These are phyloP conservation scores for Hyparrhenia diplandra DNA, from an alignment of 176 grass and related monocot genomes.

Conservation along the genomic window DNA sequence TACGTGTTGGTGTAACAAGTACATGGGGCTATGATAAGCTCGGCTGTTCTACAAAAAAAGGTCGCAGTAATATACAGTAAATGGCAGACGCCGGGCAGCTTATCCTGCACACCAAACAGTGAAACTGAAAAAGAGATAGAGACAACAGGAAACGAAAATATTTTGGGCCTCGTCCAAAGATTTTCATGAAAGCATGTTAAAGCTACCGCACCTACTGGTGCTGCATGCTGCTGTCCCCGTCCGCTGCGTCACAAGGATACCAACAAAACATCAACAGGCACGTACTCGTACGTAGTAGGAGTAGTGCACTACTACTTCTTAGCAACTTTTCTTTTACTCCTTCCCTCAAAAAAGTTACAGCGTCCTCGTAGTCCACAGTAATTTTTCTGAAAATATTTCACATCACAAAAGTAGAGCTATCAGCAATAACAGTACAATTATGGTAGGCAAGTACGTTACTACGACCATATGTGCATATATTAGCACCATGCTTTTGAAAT, in stretches of 20 bases:
- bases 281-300: background rate
- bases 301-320: too few relatives aligned
- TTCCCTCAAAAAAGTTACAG: too few relatives aligned
- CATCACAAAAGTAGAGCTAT: too few relatives aligned
- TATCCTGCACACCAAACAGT: conserved; percentile 11
- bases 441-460: too few relatives aligned
- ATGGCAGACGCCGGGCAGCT: background rate
- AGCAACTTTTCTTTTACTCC: too few relatives aligned
- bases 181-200: conserved; percentile 47
- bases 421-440: too few relatives aligned
- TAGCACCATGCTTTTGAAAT: too few relatives aligned
- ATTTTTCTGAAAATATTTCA: too few relatives aligned
- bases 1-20: conserved; percentile 27
- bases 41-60: conserved; percentile 24
- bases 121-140: conserved; percentile 6
- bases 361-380: too few relatives aligned
- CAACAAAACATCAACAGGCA: conserved; percentile 31
- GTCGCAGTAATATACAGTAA: background rate
- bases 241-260: conserved; percentile 31
- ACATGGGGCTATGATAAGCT: conserved; percentile 29
- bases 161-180: conserved; percentile 16
- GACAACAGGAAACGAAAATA: background rate
- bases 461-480: too few relatives aligned
- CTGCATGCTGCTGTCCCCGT: conserved; percentile 22
- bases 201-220: background rate